Conservation (phyloP, 2,329 filamentous ascomycete genomes). For the Fusarium torulosum region DNA sequence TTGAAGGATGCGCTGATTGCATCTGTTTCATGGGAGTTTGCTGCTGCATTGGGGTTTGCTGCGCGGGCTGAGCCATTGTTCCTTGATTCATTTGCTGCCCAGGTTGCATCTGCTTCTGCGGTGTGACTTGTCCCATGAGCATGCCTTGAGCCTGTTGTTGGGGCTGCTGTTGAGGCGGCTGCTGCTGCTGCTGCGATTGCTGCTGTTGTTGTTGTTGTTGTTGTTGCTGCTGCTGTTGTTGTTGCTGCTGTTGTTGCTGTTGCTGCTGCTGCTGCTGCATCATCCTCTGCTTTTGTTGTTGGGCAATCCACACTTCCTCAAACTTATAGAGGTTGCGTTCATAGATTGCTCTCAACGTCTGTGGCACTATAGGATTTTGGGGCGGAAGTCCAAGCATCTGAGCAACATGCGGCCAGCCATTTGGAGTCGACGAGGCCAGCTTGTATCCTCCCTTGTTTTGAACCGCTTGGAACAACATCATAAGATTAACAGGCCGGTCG, state of each 20-base stretch:
- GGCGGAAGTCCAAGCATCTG: constrained; percentile 72
- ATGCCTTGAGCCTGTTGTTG: constrained; percentile 53
- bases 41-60: constrained; percentile 48
- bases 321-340: constrained; percentile 82
- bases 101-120: constrained; percentile 54
- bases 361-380: constrained; percentile 74
- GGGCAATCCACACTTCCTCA: constrained; percentile 74
- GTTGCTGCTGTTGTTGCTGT: constrained; percentile 57
- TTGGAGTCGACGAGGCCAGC: constrained; percentile 74
- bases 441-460: constrained; percentile 82
- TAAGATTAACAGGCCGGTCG: constrained; percentile 79
- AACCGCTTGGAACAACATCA: constrained; percentile 82
- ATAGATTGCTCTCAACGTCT: constrained; percentile 79
- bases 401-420: constrained; percentile 81
- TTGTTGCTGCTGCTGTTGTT: constrained; percentile 54
- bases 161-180: constrained; percentile 48
- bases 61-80: constrained; percentile 53
- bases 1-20: constrained; percentile 55
- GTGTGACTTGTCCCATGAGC: constrained; percentile 47
- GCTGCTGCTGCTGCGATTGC: constrained; percentile 24
- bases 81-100: constrained; percentile 51
- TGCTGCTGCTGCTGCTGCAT: constrained; percentile 62
- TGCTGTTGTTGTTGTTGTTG: constrained; percentile 51
- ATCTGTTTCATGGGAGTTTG: constrained; percentile 59
- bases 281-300: constrained; percentile 67